A percentile compares a stretch with the other conserved stretches of the same genome.
Conservation (phyloP, 768 basidiomycete genomes). For the Neoboletus subvelutipes region DNA sequence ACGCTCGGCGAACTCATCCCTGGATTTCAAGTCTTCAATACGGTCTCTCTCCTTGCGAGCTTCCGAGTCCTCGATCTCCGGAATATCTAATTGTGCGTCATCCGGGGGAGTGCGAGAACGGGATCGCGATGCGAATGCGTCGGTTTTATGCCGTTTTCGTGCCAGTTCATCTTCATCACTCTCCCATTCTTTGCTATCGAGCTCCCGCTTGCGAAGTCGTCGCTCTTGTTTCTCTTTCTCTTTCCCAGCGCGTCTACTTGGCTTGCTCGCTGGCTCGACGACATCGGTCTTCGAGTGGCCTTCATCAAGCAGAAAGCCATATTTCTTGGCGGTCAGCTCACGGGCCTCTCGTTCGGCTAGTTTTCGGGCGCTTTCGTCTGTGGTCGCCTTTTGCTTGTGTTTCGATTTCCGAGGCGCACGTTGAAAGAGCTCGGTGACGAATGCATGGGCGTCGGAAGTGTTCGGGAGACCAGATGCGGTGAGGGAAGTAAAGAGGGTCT, state of each 20-base stretch:
- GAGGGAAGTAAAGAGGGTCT: constrained; percentile 74
- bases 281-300: constrained; percentile 54
- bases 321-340: constrained; percentile 67
- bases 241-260: constrained; percentile 29
- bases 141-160: constrained; percentile 59
- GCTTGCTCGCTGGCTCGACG: constrained; percentile 36
- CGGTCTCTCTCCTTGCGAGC: constrained; percentile 70
- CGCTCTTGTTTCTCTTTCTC: constrained; percentile 59
- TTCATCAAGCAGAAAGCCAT: constrained; percentile 83
- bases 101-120: constrained; percentile 26
- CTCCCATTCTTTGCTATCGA: constrained; percentile 83
- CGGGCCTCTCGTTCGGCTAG: constrained; percentile 78
- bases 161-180: constrained; percentile 84
- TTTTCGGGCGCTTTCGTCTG: constrained; percentile 47
- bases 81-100: constrained; percentile 43
- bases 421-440: constrained; percentile 73
- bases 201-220: constrained; percentile 76
- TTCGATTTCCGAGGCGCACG: constrained; percentile 79
- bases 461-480: constrained; percentile 78
- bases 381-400: constrained; percentile 51
- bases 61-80: constrained; percentile 79
- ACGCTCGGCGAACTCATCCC: constrained; percentile 96
- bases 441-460: constrained; percentile 75
- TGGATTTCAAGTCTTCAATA: constrained; percentile 74
- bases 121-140: constrained; percentile 33